These are phyloP conservation scores for Exophiala sideris DNA, from an alignment of 2,329 filamentous ascomycete genomes.

Conservation along the genomic window DNA sequence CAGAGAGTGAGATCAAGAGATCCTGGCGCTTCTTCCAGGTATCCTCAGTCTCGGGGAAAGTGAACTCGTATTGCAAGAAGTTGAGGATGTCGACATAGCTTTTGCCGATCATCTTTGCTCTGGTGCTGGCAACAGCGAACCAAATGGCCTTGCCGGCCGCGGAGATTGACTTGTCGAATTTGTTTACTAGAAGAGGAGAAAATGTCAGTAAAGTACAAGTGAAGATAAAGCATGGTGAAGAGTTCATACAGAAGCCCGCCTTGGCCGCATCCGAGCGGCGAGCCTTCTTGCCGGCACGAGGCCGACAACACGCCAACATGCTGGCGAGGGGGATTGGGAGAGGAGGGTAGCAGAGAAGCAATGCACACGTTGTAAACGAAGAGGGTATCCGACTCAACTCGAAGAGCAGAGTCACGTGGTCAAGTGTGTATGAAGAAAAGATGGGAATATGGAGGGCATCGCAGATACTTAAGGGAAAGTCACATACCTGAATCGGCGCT, in stretches of 20 bases:
- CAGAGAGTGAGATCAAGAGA: conserved; percentile 22
- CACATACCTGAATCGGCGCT: too few relatives aligned
- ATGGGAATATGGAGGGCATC: not conserved
- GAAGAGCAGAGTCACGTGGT: not conserved
- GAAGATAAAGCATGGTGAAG: not conserved
- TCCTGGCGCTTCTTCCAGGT: conserved; percentile 28
- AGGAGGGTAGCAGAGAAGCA: not conserved
- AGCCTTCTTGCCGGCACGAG: not conserved
- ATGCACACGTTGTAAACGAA: too few relatives aligned
- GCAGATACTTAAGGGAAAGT: too few relatives aligned
- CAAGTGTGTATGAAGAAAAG: not conserved
- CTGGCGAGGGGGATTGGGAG: not conserved
- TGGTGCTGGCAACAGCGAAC: conserved; percentile 17
- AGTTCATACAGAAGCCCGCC: conserved; percentile 7
- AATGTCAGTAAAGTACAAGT: conserved; percentile 5
- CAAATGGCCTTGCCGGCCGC: conserved; percentile 15
- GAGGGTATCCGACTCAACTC: not conserved
- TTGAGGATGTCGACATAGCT: conserved; percentile 23
- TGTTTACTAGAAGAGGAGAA: conserved; percentile 4
- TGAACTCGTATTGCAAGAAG: conserved; percentile 22
- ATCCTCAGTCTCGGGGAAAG: conserved; percentile 24
- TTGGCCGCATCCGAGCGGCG: conserved; percentile 2
- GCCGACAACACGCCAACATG: not conserved
- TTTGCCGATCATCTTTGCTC: conserved; percentile 23
- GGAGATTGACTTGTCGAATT: conserved; percentile 12